phyloP scores from a whole-genome alignment of 2,329 filamentous ascomycete species.

The Calonectria honghensis region DNA sequence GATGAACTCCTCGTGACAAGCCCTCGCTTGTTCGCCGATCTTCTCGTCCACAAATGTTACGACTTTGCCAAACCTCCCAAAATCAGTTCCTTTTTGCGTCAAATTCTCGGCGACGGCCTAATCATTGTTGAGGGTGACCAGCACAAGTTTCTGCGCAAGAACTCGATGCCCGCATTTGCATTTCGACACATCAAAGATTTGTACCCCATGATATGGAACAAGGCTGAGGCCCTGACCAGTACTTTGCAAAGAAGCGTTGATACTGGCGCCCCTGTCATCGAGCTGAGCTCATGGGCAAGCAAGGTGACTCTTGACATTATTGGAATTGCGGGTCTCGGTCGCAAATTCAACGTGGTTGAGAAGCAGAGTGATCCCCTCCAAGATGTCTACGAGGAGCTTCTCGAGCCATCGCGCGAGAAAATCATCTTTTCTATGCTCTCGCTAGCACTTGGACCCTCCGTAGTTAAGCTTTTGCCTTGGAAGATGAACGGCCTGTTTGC shows the following conservation, averaged over 20 bases:
- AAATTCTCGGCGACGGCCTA: slow-evolving; percentile 75
- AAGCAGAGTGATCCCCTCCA: slow-evolving; percentile 63
- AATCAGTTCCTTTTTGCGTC: slow-evolving; percentile 69
- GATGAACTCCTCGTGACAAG: slow-evolving; percentile 50
- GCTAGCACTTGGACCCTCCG: slow-evolving; percentile 36
- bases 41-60: slow-evolving; percentile 64
- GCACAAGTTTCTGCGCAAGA: slow-evolving; percentile 82
- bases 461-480: slow-evolving; percentile 46
- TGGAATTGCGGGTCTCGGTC: slow-evolving; percentile 74
- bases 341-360: slow-evolving; percentile 69
- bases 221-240: slow-evolving; percentile 59
- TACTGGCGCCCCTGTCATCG: slow-evolving; percentile 47
- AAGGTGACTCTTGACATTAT: slow-evolving; percentile 77
- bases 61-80: slow-evolving; percentile 71
- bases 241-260: slow-evolving; percentile 66
- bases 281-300: slow-evolving; percentile 70
- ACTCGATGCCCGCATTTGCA: slow-evolving; percentile 79
- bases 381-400: slow-evolving; percentile 67
- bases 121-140: slow-evolving; percentile 81
- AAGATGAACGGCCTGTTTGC: slow-evolving; percentile 48
- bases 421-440: slow-evolving; percentile 56
- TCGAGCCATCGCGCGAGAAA: slow-evolving; percentile 68
- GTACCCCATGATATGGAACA: slow-evolving; percentile 82
- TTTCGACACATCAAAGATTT: slow-evolving; percentile 82
- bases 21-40: slow-evolving; percentile 51